phyloP scores from a whole-genome alignment of 441 rosid species.

The Adansonia madagascariensis region DNA sequence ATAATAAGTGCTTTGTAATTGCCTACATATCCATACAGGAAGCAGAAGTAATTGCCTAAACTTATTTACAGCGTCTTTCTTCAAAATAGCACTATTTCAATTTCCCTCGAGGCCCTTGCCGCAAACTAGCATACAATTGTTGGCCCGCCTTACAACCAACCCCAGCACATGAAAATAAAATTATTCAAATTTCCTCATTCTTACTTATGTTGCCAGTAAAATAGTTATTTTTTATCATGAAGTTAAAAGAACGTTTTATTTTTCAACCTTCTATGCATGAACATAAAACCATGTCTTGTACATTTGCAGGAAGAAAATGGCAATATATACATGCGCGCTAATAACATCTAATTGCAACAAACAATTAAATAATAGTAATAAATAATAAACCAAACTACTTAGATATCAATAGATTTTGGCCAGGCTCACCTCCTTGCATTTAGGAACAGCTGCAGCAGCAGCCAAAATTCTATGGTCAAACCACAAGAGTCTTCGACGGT shows the following conservation, averaged over 20 bases:
- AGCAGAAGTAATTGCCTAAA: neutral
- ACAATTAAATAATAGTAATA: neutral
- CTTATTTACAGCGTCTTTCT: neutral
- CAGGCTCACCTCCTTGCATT: conserved; percentile 56
- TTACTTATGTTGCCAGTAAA: neutral
- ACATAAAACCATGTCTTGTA: neutral
- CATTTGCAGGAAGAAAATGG: neutral
- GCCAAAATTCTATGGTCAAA: conserved; percentile 56
- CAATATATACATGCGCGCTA: neutral
- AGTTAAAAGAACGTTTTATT: neutral
- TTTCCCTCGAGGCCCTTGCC: neutral
- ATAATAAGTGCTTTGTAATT: neutral
- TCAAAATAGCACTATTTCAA: neutral
- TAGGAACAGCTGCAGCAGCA: conserved; percentile 32
- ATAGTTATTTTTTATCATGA: neutral
- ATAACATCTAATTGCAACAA: neutral
- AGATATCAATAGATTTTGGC: neutral
- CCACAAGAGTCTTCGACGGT: conserved; percentile 63
- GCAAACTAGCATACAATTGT: neutral
- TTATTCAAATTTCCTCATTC: neutral
- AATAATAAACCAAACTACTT: neutral
- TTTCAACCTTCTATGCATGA: neutral
- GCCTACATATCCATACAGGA: neutral
- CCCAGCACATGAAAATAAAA: neutral
- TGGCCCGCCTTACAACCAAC: neutral